Evolutionary conservation across 2,329 filamentous ascomycete genomes (phyloP), one percentile per base, ranked within the genome.

Genomic region (Monilinia vaccinii-corymbosi): DNA sequence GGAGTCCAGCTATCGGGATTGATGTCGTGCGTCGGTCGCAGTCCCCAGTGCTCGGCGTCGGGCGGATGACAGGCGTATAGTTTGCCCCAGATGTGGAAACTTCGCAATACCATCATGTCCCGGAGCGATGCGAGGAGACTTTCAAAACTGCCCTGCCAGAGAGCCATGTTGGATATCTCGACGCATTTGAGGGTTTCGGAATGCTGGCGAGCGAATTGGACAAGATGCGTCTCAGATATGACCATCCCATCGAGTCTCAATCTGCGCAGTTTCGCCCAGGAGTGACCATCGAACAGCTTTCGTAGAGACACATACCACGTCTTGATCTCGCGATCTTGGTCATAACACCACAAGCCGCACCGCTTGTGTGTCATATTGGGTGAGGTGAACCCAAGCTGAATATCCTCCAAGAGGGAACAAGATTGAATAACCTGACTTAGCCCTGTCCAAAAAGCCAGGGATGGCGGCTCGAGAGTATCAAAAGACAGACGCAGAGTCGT

Each of bases 211-310:
- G 55, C 11, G 23, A 62, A 28, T n/a, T 62, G 45, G 3, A 40
- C 9, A 3, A 60, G 38, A 1, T 47, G 46, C 0, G 16, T 36
- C 50, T 60, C 56, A 14, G 45, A 62, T 7, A 62, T n/a, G 3
- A 60, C 23, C 21, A 60, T 53, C 3, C 49, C 60, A 18, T 60
- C 60, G 5, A 62, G 25, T 10, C 51, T 51, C 3, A 62, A 46
- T 21, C 13, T 23, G 25, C 48, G 14, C 8, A 62, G 36, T 13
- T 51, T 16, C 6, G 16, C 23, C 56, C 50, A 60, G 21, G 45
- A 49, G 31, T 56, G 38, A 7, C 31, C 36, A 21, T 57, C 36
- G 11, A 56, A 32, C 4, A 47, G 6, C 34, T 46, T 59, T 32
- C 56, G 50, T 2, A 56, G 10, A 13, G 51, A 36, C n/a, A 53